These are phyloP conservation scores for Rubia yunnanensis DNA, from an alignment of 257 asterid species.

Conservation along the genomic window DNA sequence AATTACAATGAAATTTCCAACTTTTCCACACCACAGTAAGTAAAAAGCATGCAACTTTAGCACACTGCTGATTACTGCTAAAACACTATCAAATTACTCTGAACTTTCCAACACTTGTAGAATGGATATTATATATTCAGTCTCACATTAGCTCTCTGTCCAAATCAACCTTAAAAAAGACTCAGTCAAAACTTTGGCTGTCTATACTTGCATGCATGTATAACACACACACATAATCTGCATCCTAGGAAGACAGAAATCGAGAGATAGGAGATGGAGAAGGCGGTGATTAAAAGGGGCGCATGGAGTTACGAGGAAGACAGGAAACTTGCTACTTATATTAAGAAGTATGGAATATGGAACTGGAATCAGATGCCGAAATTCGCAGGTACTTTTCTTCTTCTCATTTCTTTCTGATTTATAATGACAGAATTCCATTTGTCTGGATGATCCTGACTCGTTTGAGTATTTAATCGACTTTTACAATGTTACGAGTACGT, in stretches of 20 bases:
- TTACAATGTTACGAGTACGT: no score
- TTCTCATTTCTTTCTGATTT: not conserved
- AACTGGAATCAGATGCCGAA: slow-evolving; percentile 28
- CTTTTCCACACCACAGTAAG: not conserved
- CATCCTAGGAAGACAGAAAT: slow-evolving; percentile 1
- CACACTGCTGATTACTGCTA: not conserved
- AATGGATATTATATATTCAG: not conserved
- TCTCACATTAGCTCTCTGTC: not conserved
- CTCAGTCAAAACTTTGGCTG: not conserved
- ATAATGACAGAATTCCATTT: not conserved
- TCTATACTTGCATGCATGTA: not conserved
- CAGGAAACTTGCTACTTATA: slow-evolving; percentile 13
- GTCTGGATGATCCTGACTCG: no score
- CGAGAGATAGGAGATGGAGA: slow-evolving; percentile 2
- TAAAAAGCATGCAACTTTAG: not conserved
- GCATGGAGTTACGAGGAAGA: slow-evolving; percentile 25
- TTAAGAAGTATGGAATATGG: slow-evolving; percentile 26
- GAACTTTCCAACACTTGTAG: slow-evolving; percentile 8
- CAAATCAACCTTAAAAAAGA: not conserved
- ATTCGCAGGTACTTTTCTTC: slow-evolving; percentile 18
- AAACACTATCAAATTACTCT: not conserved
- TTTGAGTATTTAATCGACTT: no score
- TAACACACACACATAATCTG: not conserved
- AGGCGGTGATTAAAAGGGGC: slow-evolving; percentile 13
- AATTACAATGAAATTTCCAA: slow-evolving; percentile 8